phyloP scores from a whole-genome alignment of 2,329 filamentous ascomycete species.

The Aspergillus candidus region DNA sequence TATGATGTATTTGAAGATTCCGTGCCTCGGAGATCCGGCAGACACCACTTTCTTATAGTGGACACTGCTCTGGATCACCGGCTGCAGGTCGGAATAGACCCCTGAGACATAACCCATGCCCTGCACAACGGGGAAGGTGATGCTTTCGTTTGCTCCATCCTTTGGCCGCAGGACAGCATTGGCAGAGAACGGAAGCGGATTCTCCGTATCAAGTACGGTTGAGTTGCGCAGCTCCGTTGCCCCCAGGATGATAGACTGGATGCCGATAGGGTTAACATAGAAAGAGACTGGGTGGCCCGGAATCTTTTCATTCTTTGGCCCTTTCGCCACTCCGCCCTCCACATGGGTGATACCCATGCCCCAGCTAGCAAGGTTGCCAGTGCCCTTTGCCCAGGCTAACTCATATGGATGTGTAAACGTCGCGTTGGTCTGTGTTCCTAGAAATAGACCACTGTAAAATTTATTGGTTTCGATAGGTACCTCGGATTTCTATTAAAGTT shows the following conservation, averaged over 20 bases:
- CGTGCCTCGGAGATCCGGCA: constrained; percentile 50
- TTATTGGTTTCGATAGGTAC: constrained; percentile 43
- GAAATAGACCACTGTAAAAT: constrained; percentile 74
- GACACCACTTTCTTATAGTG: constrained; percentile 62
- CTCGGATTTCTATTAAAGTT: constrained; percentile 22
- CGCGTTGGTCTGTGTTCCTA: constrained; percentile 63
- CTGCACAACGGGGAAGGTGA: constrained; percentile 79
- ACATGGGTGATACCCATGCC: constrained; percentile 73
- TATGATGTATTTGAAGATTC: constrained; percentile 70
- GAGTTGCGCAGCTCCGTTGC: constrained; percentile 63
- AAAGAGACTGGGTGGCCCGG: constrained; percentile 58
- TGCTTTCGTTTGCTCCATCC: constrained; percentile 48
- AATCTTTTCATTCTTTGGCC: constrained; percentile 47
- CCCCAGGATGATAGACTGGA: constrained; percentile 74
- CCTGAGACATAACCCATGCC: constrained; percentile 85
- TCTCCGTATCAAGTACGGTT: constrained; percentile 52
- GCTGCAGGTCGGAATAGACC: constrained; percentile 63
- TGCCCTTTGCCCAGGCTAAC: constrained; percentile 61
- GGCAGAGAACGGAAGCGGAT: constrained; percentile 51
- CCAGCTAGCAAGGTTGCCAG: constrained; percentile 60
- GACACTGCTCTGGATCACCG: constrained; percentile 66
- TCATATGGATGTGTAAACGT: constrained; percentile 73
- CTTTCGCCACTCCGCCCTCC: constrained; percentile 64
- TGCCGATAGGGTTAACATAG: constrained; percentile 74
- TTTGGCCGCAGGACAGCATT: constrained; percentile 62